Evolutionary conservation across 768 basidiomycete genomes (phyloP), one percentile per base, ranked within the genome.

Genomic region (Stropharia rugosoannulata): DNA sequence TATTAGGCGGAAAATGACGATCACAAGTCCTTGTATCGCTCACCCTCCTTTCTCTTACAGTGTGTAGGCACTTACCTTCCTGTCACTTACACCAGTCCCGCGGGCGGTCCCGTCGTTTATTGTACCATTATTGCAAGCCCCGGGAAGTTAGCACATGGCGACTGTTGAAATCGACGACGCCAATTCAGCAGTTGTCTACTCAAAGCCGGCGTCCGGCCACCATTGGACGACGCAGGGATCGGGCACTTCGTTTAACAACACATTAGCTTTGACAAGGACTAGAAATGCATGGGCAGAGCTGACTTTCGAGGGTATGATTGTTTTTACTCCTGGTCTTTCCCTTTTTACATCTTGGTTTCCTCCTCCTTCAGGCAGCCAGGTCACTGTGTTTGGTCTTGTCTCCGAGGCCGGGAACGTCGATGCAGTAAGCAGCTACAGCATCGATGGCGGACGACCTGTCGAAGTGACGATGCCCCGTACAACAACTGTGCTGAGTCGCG

Each of bases 201-300:
- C 58, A 8, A 43, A 56, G 27, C 54, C 58, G 5, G 49, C 44
- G 11, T 46, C 29, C 22, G 58, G 54, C 3, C 49, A 50, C 39
- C 58, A 55, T 38, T 59, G 58, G 58, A 46, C 48, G 10, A 22
- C 40, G 13, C 49, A 59, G 11, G 7, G 11, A 25, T 55, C 37
- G 3, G 8, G 27, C 11, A 15, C 49, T 2, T 44, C 54, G 27
- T 55, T 46, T 49, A 25, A 40, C 7, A 37, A 32, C 7, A 55
- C 49, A 2, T 36, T 59, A 25, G 51, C 11, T 22, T 35, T 59
- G 18, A 59, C 58, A 15, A 49, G 46, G 6, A 51, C 49, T 7
- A 48, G 49, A 4, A 51, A 47, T 19, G 54, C 58, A 27, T 46
- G 46, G 36, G 58, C 58, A 35, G 47, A 49, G 16, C 36, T 59